Percentiles rank a stretch among this genome's conserved stretches.
phyloP scores from a whole-genome alignment of 768 basidiomycete genomes.

The Pleurotus eryngii region DNA sequence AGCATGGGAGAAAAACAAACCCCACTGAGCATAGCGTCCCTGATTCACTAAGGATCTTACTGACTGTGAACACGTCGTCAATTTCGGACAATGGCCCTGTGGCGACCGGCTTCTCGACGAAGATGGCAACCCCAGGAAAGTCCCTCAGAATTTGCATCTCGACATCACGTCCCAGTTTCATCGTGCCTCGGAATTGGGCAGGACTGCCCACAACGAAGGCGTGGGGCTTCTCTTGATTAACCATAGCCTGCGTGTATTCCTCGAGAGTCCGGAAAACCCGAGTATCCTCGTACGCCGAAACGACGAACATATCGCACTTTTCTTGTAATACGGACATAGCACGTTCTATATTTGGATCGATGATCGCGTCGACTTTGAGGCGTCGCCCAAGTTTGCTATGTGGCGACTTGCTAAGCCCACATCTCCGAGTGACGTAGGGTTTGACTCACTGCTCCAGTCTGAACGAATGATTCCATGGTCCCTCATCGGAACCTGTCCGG shows the following conservation, averaged over 20 bases:
- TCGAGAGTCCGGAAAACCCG: conserved; percentile 80
- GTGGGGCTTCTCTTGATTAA: conserved; percentile 62
- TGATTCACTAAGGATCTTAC: conserved; percentile 63
- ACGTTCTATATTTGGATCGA: conserved; percentile 85
- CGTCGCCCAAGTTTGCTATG: conserved; percentile 87
- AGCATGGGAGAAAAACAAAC: conserved; percentile 33
- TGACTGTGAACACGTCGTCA: conserved; percentile 64
- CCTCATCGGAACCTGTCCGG: conserved; percentile 71
- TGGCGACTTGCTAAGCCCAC: neutral
- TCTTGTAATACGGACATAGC: conserved; percentile 76
- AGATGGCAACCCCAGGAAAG: conserved; percentile 85
- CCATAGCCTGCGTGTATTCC: conserved; percentile 69
- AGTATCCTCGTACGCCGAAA: conserved; percentile 90
- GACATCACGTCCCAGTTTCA: conserved; percentile 71
- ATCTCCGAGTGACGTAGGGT: neutral
- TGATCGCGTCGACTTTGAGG: conserved; percentile 90
- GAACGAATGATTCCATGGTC: conserved; percentile 91
- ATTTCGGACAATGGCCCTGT: conserved; percentile 73
- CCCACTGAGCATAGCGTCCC: conserved; percentile 85
- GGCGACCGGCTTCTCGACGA: conserved; percentile 92
- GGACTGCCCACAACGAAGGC: conserved; percentile 90
- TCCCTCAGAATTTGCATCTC: conserved; percentile 82
- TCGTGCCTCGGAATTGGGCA: conserved; percentile 84
- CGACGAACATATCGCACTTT: conserved; percentile 91
- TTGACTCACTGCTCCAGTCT: conserved; percentile 75